Evolutionary conservation across 1,139 yeast species (phyloP), one percentile per base, ranked within the genome.

Genomic region (Kluyveromyces sp.): DNA sequence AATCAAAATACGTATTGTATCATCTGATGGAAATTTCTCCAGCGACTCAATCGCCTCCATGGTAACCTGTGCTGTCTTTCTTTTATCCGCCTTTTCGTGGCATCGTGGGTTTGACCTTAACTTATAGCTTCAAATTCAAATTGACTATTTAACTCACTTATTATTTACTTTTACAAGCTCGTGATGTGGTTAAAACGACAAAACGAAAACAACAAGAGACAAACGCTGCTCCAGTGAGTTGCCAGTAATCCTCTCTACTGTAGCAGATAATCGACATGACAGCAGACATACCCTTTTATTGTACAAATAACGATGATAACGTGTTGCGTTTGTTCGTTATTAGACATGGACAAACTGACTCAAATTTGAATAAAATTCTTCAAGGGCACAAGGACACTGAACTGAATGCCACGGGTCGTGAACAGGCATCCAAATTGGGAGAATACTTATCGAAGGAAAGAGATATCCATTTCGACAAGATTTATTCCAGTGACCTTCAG

Each of bases 281-380:
- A 15, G 51, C 46, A 29, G 55, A 50, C 25, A 49, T 53, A 26
- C 56, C 59, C 8, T 54, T 44, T 37, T 59, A 59, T 47, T 15
- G 43, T 37, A 48, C 49, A 6, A 65, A 64, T 39, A 50, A 52
- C 2, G 73, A 77, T 56, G 57, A 62, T 0, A 54, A 63, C 2
- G 59, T 64, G 2, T 65, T 83, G 3, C 69, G 88, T 27, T 61
- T 86, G 1, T 79, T 82, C 53, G 62, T 84, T 3, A 76, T 86
- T 4, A 75, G 95, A 57, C 95, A 86, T 57, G 95, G 95, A 3
- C 92, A 83, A 61, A 86, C 95, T 0, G 80, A 79, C 50, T 80
- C 81, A 61, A 86, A 86, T 60, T 70, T 73, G 26, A 61, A 73
- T 50, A 80, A 79, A 61, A 81, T 83, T 43, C 65, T 86, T 41